Conservation (phyloP, 768 basidiomycete species). For the Mycena filopes region DNA sequence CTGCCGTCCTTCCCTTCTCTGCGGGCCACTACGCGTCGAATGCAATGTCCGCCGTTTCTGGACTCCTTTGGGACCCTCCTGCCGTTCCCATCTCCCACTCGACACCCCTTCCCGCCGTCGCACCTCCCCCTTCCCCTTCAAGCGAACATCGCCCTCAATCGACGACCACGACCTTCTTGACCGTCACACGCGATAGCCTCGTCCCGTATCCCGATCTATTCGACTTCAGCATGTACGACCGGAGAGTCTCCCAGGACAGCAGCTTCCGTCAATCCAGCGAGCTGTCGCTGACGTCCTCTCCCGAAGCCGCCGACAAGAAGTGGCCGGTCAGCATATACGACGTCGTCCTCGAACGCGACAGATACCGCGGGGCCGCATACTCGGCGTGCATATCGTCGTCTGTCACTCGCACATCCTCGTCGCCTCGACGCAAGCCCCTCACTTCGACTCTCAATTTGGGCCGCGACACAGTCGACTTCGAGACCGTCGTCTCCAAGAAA, state of each 20-base stretch:
- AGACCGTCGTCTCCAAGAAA: constrained; percentile 1
- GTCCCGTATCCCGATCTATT: constrained; percentile 37
- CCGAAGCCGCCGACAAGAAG: constrained; percentile 16
- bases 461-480: background rate
- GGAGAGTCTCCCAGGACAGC: constrained; percentile 30
- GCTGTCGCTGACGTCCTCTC: constrained; percentile 13
- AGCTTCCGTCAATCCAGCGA: constrained; percentile 22
- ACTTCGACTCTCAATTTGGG: constrained; percentile 25
- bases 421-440: constrained; percentile 24
- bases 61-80: constrained; percentile 33
- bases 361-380: constrained; percentile 24
- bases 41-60: constrained; percentile 32
- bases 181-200: constrained; percentile 9
- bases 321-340: constrained; percentile 27
- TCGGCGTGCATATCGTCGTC: constrained; percentile 13
- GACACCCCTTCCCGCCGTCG: constrained; percentile 17
- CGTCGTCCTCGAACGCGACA: constrained; percentile 15
- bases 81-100: constrained; percentile 16
- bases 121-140: constrained; percentile 15
- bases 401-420: constrained; percentile 5
- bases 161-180: background rate
- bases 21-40: constrained; percentile 19
- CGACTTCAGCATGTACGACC: constrained; percentile 35
- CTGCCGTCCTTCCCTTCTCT: constrained; percentile 5
- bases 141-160: constrained; percentile 10